Conservation (phyloP, 805 yeast genomes). For the Candida khao-thaluensis region DNA sequence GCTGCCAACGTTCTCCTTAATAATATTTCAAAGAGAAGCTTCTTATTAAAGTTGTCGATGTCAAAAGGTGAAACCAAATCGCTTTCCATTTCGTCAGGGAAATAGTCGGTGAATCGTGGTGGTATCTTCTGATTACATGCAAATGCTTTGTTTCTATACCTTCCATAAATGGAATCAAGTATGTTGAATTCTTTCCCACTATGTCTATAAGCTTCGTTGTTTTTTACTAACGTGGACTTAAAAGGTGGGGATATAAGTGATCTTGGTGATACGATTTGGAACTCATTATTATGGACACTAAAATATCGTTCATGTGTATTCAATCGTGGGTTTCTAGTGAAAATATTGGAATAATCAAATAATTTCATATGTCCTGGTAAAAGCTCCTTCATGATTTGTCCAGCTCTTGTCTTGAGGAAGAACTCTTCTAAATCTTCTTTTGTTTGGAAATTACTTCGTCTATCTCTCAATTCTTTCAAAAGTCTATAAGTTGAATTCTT, state of each 20-base stretch:
- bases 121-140: slow-evolving; percentile 20
- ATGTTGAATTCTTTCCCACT: slow-evolving; percentile 13
- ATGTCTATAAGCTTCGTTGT: slow-evolving; percentile 4
- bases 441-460: slow-evolving; percentile 21
- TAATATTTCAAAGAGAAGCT: slow-evolving; percentile 35
- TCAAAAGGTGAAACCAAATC: slow-evolving; percentile 24
- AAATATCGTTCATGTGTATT: slow-evolving; percentile 10
- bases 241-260: slow-evolving; percentile 18
- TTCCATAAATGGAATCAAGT: slow-evolving; percentile 23
- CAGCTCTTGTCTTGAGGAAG: slow-evolving; percentile 20
- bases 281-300: slow-evolving; percentile 9
- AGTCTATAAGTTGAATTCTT: slow-evolving; percentile 13
- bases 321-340: slow-evolving; percentile 17
- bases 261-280: slow-evolving; percentile 11
- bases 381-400: slow-evolving; percentile 23
- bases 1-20: slow-evolving; percentile 44
- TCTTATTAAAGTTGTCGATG: slow-evolving; percentile 27
- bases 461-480: slow-evolving; percentile 11
- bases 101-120: slow-evolving; percentile 28
- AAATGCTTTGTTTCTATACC: slow-evolving; percentile 29
- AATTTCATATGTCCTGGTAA: slow-evolving; percentile 29
- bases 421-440: slow-evolving; percentile 22
- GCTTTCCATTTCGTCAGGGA: slow-evolving; percentile 28
- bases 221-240: slow-evolving; percentile 17
- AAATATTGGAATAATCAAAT: slow-evolving; percentile 20